Percentiles rank a stretch among this genome's conserved stretches.
phyloP scores from a whole-genome alignment of 192 early-diverging fungal genomes.

The Backusella macrospora region DNA sequence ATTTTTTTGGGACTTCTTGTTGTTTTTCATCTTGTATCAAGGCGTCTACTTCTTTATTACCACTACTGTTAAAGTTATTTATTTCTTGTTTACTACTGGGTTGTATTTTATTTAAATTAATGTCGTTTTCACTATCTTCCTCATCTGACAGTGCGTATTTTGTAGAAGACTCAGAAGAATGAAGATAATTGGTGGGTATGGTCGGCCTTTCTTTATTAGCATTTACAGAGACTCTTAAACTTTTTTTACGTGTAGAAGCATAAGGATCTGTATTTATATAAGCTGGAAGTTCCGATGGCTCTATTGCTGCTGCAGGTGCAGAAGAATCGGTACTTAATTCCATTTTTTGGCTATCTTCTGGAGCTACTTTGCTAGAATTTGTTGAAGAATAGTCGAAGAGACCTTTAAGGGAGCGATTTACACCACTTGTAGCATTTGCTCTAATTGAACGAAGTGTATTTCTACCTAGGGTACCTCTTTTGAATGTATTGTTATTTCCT shows the following conservation, averaged over 20 bases:
- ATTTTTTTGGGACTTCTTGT: neutral
- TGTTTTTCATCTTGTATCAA: neutral
- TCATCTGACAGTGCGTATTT: slow-evolving; percentile 6
- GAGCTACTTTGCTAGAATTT: slow-evolving; percentile 4
- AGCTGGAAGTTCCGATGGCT: neutral
- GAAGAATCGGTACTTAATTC: slow-evolving; percentile 10
- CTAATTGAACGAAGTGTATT: slow-evolving; percentile 10
- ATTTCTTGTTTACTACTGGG: neutral
- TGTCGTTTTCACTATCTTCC: neutral
- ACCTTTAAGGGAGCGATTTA: slow-evolving; percentile 3
- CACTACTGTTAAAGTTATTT: neutral
- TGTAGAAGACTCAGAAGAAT: neutral
- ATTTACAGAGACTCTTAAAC: neutral
- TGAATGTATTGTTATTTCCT: neutral
- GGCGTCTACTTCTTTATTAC: neutral
- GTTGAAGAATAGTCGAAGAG: slow-evolving; percentile 9
- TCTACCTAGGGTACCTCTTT: slow-evolving; percentile 13
- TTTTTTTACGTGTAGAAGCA: slow-evolving; percentile 8
- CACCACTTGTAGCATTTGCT: slow-evolving; percentile 3
- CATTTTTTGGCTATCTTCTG: slow-evolving; percentile 26
- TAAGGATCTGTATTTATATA: slow-evolving; percentile 16
- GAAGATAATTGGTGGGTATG: neutral
- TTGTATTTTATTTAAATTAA: neutral
- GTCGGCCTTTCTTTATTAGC: neutral
- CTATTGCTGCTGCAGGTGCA: neutral